phyloP scores from a whole-genome alignment of 108 stramenopile genomes.

The Cyclotella choctawhatcheeana region DNA sequence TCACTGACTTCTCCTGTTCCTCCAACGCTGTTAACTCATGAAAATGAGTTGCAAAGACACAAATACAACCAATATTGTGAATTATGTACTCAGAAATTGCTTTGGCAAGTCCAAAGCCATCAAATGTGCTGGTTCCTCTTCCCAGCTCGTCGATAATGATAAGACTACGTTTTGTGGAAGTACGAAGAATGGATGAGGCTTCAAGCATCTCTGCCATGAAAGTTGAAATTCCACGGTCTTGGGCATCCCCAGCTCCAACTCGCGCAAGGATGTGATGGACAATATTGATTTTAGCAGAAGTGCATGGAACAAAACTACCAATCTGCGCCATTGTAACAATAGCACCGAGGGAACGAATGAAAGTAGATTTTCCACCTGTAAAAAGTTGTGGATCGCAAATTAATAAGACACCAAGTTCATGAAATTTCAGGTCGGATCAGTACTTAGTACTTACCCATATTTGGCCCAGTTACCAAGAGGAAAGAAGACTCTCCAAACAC shows the following conservation, averaged over 20 bases:
- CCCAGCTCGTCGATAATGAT: conserved; percentile 99
- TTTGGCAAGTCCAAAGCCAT: conserved; percentile 97
- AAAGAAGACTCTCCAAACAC: conserved; percentile 75
- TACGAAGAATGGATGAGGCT: conserved; percentile 89
- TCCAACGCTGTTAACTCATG: conserved; percentile 94
- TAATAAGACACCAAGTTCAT: too few relatives aligned
- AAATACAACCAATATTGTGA: conserved; percentile 76
- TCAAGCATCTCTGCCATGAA: conserved; percentile 99
- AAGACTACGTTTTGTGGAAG: conserved; percentile 87
- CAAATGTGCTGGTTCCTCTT: conserved; percentile 96
- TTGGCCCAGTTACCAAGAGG: conserved; percentile 96
- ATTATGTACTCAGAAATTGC: conserved; percentile 95
- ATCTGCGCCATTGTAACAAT: conserved; percentile 97
- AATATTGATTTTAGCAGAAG: conserved; percentile 87
- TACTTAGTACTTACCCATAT: conserved; percentile 77
- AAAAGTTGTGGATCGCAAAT: conserved; percentile 18
- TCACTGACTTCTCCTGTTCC: conserved; percentile 58
- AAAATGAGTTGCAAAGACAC: conserved; percentile 99
- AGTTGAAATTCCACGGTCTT: conserved; percentile 95
- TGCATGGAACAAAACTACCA: conserved; percentile 88
- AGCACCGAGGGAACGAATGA: conserved; percentile 94
- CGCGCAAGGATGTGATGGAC: conserved; percentile 92
- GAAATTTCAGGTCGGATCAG: not conserved
- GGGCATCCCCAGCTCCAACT: conserved; percentile 96
- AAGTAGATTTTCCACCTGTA: conserved; percentile 91